phyloP scores from a whole-genome alignment of 2,329 filamentous ascomycete genomes.

The Xylaria hypoxylon region DNA sequence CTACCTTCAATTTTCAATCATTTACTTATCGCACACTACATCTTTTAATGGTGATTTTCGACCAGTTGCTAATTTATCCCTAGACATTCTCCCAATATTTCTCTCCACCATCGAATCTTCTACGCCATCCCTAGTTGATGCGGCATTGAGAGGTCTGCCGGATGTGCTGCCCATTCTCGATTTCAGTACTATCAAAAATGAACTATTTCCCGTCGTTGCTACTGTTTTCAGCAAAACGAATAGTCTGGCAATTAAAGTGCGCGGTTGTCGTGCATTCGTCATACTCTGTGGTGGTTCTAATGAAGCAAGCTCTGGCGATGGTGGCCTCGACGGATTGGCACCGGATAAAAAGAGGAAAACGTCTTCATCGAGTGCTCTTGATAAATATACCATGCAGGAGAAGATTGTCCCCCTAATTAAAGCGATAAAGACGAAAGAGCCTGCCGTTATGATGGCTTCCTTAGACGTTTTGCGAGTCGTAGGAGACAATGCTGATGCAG shows the following conservation, averaged over 20 bases:
- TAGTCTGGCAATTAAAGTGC: conserved; percentile 93
- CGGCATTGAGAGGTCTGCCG: conserved; percentile 81
- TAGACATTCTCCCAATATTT: conserved; percentile 89
- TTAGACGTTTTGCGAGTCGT: conserved; percentile 87
- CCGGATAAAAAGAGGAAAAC: conserved; percentile 69
- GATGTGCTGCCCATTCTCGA: conserved; percentile 88
- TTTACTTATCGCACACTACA: background rate
- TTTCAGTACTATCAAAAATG: conserved; percentile 96
- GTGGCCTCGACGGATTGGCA: conserved; percentile 80
- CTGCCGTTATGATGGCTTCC: conserved; percentile 95
- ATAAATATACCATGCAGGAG: conserved; percentile 98
- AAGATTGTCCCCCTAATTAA: conserved; percentile 92
- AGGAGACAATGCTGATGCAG: conserved; percentile 82
- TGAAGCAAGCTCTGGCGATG: conserved; percentile 63
- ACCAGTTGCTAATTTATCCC: background rate
- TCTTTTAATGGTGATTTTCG: background rate
- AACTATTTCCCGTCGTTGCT: conserved; percentile 93
- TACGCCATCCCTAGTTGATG: conserved; percentile 90
- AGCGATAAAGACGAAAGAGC: conserved; percentile 97
- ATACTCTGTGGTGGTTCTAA: conserved; percentile 85
- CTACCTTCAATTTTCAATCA: background rate
- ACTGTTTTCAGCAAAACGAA: conserved; percentile 91
- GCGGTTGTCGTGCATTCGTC: conserved; percentile 89
- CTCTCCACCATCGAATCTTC: conserved; percentile 86
- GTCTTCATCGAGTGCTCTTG: conserved; percentile 80